These are phyloP conservation scores for Globisporangium nodosum DNA, from an alignment of 352 stramenopile genomes.

Conservation along the genomic window DNA sequence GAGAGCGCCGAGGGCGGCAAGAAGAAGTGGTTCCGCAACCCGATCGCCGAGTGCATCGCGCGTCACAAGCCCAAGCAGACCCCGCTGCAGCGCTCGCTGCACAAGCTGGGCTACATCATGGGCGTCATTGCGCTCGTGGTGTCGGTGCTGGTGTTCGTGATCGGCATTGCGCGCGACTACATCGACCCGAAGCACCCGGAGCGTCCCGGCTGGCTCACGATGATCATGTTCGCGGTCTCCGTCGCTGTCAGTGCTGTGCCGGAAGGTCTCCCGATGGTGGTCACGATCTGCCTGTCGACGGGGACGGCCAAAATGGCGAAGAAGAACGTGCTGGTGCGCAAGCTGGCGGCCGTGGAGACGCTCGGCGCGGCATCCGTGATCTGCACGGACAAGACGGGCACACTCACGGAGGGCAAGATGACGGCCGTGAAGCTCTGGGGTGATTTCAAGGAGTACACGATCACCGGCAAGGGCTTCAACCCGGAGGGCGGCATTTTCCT, in stretches of 20 bases:
- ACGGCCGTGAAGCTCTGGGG: conserved; percentile 73
- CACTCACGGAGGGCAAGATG: conserved; percentile 88
- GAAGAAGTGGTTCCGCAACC: conserved; percentile 34
- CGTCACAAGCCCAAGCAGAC: conserved; percentile 76
- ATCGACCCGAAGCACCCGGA: conserved; percentile 60
- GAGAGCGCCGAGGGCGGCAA: conserved; percentile 18
- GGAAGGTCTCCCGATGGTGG: conserved; percentile 74
- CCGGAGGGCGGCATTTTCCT: conserved; percentile 48
- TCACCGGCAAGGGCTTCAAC: conserved; percentile 60
- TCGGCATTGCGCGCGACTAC: conserved; percentile 63
- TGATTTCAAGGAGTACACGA: conserved; percentile 60
- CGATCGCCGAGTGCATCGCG: conserved; percentile 41
- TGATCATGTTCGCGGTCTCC: conserved; percentile 94
- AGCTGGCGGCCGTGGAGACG: conserved; percentile 76
- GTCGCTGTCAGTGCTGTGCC: conserved; percentile 72
- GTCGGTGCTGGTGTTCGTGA: conserved; percentile 86
- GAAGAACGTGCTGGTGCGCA: conserved; percentile 80
- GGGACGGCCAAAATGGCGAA: conserved; percentile 71
- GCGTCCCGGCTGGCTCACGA: conserved; percentile 85
- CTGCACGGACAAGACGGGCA: conserved; percentile 94
- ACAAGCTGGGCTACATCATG: conserved; percentile 93
- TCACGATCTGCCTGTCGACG: conserved; percentile 73
- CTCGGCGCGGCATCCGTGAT: conserved; percentile 91
- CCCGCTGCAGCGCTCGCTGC: conserved; percentile 89
- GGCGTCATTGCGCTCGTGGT: conserved; percentile 81